Percentiles rank a stretch among this genome's conserved stretches.
Conservation (phyloP, 1,284 basidiomycete species). For the Malassezia obtusa region DNA sequence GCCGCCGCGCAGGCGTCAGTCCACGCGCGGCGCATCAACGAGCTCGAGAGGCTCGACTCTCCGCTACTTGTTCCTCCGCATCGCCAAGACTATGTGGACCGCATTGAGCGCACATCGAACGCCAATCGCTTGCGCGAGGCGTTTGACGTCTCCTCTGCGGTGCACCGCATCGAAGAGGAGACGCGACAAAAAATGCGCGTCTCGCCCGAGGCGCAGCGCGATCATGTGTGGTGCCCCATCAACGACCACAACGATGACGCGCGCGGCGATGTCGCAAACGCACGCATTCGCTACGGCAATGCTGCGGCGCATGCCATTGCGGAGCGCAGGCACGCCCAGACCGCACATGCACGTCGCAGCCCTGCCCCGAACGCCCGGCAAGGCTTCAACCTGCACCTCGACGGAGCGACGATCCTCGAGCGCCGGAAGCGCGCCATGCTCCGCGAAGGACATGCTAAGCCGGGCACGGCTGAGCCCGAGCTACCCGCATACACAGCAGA, state of each 20-base stretch:
- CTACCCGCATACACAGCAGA: not conserved
- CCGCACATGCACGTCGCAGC: conserved; percentile 31
- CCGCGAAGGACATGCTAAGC: not conserved
- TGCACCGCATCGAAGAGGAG: conserved; percentile 98
- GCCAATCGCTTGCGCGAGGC: conserved; percentile 71
- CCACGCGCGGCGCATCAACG: not conserved
- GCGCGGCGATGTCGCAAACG: conserved; percentile 35
- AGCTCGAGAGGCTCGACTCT: conserved; percentile 63
- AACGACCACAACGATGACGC: conserved; percentile 53
- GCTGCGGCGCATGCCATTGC: conserved; percentile 42
- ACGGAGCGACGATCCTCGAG: conserved; percentile 39
- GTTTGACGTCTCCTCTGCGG: conserved; percentile 97
- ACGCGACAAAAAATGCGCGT: conserved; percentile 54
- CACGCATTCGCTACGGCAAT: conserved; percentile 41
- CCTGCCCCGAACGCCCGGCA: conserved; percentile 44
- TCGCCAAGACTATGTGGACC: conserved; percentile 14
- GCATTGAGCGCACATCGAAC: not conserved
- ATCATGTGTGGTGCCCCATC: conserved; percentile 58
- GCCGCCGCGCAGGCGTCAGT: not conserved
- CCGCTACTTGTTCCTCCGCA: conserved; percentile 73
- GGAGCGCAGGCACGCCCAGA: conserved; percentile 26
- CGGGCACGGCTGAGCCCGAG: not conserved
- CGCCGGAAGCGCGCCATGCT: conserved; percentile 22
- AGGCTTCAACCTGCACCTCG: conserved; percentile 39
- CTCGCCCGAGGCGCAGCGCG: conserved; percentile 19